phyloP scores from a whole-genome alignment of 306 rosid species.

The Bauhinia variegata region DNA sequence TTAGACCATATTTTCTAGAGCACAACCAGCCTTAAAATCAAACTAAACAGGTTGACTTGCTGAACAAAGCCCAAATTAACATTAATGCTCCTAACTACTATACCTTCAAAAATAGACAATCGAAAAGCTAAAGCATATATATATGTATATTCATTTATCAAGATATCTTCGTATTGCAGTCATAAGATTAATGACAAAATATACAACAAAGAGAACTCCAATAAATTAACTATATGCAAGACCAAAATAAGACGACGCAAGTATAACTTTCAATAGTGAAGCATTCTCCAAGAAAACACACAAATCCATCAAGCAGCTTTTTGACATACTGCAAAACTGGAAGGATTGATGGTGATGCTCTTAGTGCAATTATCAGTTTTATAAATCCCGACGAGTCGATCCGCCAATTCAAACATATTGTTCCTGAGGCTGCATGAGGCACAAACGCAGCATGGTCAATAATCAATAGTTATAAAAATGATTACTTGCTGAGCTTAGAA shows the following conservation, averaged over 20 bases:
- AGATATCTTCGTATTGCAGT: too few relatives aligned
- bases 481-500: constrained; percentile 1
- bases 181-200: too few relatives aligned
- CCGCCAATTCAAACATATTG: constrained; percentile 97
- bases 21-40: too few relatives aligned
- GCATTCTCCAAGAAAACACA: constrained; percentile 22
- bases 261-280: background rate
- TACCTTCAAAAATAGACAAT: too few relatives aligned
- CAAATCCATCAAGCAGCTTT: constrained; percentile 57
- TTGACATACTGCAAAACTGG: constrained; percentile 74
- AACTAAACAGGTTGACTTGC: too few relatives aligned
- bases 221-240: constrained; percentile 29
- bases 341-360: constrained; percentile 86
- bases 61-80: too few relatives aligned
- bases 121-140: too few relatives aligned
- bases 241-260: constrained; percentile 19
- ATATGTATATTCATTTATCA: too few relatives aligned
- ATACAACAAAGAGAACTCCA: background rate
- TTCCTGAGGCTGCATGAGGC: constrained; percentile 71
- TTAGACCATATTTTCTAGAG: too few relatives aligned
- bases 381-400: constrained; percentile 91
- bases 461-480: background rate
- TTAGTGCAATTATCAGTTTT: constrained; percentile 95
- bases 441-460: constrained; percentile 20
- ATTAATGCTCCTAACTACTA: too few relatives aligned